Percentiles rank a stretch among this genome's conserved stretches.
Conservation (phyloP, 208 protist genomes). For the Leishmania lainsoni region DNA sequence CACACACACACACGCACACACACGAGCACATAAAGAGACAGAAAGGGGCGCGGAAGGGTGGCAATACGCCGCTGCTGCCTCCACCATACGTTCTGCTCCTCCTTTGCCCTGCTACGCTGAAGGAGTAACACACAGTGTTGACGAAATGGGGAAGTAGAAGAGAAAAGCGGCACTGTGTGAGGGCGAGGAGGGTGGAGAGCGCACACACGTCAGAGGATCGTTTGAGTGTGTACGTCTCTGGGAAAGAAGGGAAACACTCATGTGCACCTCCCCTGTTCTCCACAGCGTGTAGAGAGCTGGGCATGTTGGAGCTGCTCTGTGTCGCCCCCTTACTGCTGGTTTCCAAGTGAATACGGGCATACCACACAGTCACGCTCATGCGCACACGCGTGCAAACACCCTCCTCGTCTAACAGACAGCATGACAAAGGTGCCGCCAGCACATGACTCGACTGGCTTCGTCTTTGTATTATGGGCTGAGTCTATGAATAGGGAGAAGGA, state of each 20-base stretch:
- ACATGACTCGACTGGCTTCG: neutral
- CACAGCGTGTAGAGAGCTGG: neutral
- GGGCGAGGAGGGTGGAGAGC: no score
- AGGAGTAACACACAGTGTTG: no score
- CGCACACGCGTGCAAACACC: neutral
- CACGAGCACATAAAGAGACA: neutral
- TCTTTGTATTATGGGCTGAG: neutral
- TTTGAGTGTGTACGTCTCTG: neutral
- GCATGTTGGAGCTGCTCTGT: neutral
- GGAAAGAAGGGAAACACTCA: neutral
- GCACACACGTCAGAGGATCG: neutral
- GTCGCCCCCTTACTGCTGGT: neutral
- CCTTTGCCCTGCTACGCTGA: no score
- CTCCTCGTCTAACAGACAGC: neutral
- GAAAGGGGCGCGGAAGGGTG: neutral
- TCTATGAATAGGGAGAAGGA: neutral
- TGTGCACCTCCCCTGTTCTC: neutral
- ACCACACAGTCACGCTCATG: neutral
- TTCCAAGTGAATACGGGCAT: neutral
- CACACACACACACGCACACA: conserved; percentile 1
- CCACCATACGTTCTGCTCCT: no score
- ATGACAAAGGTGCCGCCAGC: neutral
- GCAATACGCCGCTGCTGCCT: no score
- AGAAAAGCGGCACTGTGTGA: no score
- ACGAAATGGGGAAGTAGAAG: no score